A percentile compares a stretch with the other conserved stretches of the same genome.
Conservation (phyloP, 352 stramenopile species). For the Elongisporangium prolatum region DNA sequence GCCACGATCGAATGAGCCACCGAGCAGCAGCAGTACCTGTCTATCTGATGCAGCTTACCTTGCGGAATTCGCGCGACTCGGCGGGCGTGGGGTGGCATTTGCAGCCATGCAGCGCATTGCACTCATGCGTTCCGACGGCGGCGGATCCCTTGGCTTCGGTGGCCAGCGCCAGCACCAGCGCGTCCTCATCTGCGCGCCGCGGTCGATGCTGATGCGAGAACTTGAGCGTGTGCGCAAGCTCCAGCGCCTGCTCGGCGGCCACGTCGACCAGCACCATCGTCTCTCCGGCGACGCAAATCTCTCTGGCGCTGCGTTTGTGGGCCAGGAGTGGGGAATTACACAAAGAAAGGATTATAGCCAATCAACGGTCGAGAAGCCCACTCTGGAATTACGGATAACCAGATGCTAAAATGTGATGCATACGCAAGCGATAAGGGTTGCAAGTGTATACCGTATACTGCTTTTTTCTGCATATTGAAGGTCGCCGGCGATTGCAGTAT, state of each 20-base stretch:
- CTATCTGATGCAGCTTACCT: conserved; percentile 25
- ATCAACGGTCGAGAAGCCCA: neutral
- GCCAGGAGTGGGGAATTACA: neutral
- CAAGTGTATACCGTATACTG: neutral
- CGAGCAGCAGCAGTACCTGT: neutral
- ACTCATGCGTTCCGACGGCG: neutral
- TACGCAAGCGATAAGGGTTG: too few relatives aligned
- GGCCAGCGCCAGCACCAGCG: neutral
- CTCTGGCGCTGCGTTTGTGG: neutral
- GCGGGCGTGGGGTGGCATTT: conserved; percentile 63
- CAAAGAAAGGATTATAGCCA: neutral
- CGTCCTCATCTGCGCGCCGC: neutral
- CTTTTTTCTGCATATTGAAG: too few relatives aligned
- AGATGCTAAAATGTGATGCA: neutral
- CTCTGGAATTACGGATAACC: neutral
- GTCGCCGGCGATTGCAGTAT: too few relatives aligned
- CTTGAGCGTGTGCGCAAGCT: neutral
- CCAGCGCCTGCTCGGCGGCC: neutral
- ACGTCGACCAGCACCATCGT: neutral
- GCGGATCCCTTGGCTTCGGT: neutral
- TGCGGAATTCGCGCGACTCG: conserved; percentile 78
- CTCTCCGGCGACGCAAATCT: neutral
- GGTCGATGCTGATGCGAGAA: neutral
- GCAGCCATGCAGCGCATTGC: conserved; percentile 19
- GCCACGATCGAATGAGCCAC: conserved; percentile 1